Conservation (phyloP, 805 yeast genomes). For the Sporopachydermia lactativora region DNA sequence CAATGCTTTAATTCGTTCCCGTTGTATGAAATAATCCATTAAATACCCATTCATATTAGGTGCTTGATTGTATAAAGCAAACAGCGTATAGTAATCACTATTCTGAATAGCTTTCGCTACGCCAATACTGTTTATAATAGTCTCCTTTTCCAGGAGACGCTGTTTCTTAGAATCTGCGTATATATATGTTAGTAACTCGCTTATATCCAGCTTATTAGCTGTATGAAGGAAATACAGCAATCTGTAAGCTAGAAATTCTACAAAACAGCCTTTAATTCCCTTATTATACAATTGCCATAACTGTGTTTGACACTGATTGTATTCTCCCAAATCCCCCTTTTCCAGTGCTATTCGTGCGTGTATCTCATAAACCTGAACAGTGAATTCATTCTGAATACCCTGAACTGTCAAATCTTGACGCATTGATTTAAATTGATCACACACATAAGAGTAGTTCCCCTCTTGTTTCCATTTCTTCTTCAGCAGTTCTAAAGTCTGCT, state of each 20-base stretch:
- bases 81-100: constrained; percentile 40
- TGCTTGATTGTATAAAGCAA: constrained; percentile 27
- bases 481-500: constrained; percentile 40
- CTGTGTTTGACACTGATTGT: constrained; percentile 87
- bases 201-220: constrained; percentile 43
- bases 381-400: constrained; percentile 62
- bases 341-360: constrained; percentile 82
- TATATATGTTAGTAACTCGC: constrained; percentile 24
- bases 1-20: constrained; percentile 45
- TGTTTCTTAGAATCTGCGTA: constrained; percentile 11
- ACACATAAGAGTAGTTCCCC: constrained; percentile 56
- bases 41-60: constrained; percentile 30
- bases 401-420: constrained; percentile 93
- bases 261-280: constrained; percentile 23
- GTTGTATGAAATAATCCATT: constrained; percentile 37
- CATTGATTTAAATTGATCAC: constrained; percentile 84
- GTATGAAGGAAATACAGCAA: constrained; percentile 66
- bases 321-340: constrained; percentile 80
- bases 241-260: constrained; percentile 63
- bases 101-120: constrained; percentile 22
- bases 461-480: constrained; percentile 36
- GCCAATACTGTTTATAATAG: constrained; percentile 21
- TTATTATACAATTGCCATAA: constrained; percentile 45
- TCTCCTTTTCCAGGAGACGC: background rate
- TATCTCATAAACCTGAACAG: constrained; percentile 67